Evolutionary conservation across 768 basidiomycete genomes (phyloP).

Genomic region (Hortiboletus flavorubellus): DNA sequence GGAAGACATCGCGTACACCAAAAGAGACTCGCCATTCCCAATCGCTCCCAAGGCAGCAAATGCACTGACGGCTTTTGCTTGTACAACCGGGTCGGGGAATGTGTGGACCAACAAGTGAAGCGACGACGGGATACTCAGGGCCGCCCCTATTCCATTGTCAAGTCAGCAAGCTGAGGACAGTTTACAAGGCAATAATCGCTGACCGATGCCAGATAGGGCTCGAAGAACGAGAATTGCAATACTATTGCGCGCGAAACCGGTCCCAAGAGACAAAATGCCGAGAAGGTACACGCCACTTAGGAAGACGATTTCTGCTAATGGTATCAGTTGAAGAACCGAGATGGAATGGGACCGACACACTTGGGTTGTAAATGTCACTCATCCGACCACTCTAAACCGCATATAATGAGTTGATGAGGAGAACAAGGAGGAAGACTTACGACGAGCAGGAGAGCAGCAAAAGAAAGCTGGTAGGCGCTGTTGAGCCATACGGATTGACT

Average conservation of each 20-base stretch:
- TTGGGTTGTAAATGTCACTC: not conserved
- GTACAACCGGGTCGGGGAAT: not conserved
- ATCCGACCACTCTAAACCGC: not conserved
- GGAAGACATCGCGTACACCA: not conserved
- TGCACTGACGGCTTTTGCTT: not conserved
- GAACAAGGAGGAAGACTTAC: not conserved
- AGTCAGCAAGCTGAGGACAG: not conserved
- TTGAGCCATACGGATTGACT: not conserved
- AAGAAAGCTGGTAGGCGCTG: constrained; percentile 1
- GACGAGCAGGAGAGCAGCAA: not conserved
- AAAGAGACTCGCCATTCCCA: not conserved
- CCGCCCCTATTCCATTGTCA: not conserved
- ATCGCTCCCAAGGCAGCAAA: not conserved
- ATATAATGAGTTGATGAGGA: not conserved
- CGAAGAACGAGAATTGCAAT: not conserved
- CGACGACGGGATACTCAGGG: not conserved
- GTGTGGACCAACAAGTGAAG: not conserved
- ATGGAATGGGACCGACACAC: not conserved
- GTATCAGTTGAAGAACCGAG: not conserved
- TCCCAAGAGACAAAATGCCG: not conserved
- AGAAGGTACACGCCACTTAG: not conserved
- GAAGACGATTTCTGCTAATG: not conserved
- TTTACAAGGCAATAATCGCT: not conserved
- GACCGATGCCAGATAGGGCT: not conserved
- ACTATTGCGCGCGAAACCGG: not conserved